Conservation (phyloP, 1,284 basidiomycete species). For the Phylloboletellus chloephorus region DNA sequence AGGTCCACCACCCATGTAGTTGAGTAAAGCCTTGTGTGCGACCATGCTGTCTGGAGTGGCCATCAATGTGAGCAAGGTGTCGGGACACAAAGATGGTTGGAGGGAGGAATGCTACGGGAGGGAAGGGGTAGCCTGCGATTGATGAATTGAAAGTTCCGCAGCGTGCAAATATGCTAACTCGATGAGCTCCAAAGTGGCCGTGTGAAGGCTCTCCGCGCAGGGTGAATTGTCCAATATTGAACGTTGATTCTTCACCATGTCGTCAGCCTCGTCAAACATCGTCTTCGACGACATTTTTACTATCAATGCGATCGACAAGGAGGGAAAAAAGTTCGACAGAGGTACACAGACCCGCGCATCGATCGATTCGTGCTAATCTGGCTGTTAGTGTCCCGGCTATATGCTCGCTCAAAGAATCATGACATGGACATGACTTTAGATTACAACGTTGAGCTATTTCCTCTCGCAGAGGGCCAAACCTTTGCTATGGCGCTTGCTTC, state of each 20-base stretch:
- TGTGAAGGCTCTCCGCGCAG: slow-evolving; percentile 46
- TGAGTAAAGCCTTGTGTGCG: slow-evolving; percentile 33
- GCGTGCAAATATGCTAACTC: slow-evolving; percentile 17
- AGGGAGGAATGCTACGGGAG: slow-evolving; percentile 54
- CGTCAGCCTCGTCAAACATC: slow-evolving; percentile 62
- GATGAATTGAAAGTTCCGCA: background rate
- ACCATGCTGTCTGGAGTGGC: slow-evolving; percentile 33
- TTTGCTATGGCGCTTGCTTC: slow-evolving; percentile 86
- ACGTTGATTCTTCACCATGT: too few relatives aligned
- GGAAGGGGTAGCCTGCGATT: slow-evolving; percentile 57
- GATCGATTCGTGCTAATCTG: slow-evolving; percentile 3
- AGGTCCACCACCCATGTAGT: slow-evolving; percentile 37
- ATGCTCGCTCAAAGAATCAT: slow-evolving; percentile 80
- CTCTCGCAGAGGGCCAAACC: slow-evolving; percentile 62
- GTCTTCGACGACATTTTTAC: slow-evolving; percentile 90
- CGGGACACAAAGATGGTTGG: slow-evolving; percentile 34
- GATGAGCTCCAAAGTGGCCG: slow-evolving; percentile 35
- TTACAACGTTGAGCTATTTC: slow-evolving; percentile 86
- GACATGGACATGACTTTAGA: slow-evolving; percentile 88
- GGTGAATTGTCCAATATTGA: too few relatives aligned
- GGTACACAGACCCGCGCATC: slow-evolving; percentile 46
- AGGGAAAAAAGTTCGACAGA: slow-evolving; percentile 97
- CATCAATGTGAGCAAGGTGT: slow-evolving; percentile 46
- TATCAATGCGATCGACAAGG: slow-evolving; percentile 79
- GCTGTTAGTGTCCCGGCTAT: slow-evolving; percentile 70